Base-by-base conservation (phyloP, 1,284 basidiomycete genomes). In the Austroboletus niveus region DNA sequence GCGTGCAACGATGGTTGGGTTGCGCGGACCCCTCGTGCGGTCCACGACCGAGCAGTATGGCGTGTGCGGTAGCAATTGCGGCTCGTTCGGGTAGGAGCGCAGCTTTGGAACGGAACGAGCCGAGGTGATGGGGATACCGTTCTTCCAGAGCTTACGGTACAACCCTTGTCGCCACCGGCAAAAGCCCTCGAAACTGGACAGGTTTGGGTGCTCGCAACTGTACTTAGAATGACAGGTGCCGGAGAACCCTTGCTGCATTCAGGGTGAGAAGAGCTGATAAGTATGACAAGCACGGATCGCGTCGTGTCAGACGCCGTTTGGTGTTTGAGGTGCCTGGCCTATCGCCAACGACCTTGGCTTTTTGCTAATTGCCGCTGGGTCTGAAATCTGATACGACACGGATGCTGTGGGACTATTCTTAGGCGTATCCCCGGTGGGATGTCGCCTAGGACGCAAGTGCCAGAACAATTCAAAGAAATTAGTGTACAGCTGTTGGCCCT, bases 41-140 rank as follows among this genome's bases (percentile, higher is more conserved):
- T 15, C 4, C 32, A 34, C 32, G 32, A 34, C 9, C 14, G 38
- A 20, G 35, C 14, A 2, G 7, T 11, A 36, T 14, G 12, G 15
- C 35, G 35, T 39, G 40, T 24, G 42, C 61, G 61, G 63, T 40
- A 20, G 61, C 42, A 60, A 49, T 64, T 60, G 32, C 42, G 41
- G 47, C 34, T 40, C 20, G 30, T 36, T 40, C 40, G 38, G 45
- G 22, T 39, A 36, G 7, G 36, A 6, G 15, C 46, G 43, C 47
- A 44, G 38, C 47, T 57, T 48, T 48, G 15, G 40, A 47, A 30
- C 56, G 59, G 48, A 38, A 29, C 42, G 41, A 50, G 45, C 61
- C 58, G 61, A 45, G 35, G 17, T 24, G 22, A 24, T 24, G 22
- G 22, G 29, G 40, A 9, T 20, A 24, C 42, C 38, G 24, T 51